These are phyloP conservation scores for Suillus subluteus DNA, from an alignment of 768 basidiomycete species.

Conservation along the genomic window DNA sequence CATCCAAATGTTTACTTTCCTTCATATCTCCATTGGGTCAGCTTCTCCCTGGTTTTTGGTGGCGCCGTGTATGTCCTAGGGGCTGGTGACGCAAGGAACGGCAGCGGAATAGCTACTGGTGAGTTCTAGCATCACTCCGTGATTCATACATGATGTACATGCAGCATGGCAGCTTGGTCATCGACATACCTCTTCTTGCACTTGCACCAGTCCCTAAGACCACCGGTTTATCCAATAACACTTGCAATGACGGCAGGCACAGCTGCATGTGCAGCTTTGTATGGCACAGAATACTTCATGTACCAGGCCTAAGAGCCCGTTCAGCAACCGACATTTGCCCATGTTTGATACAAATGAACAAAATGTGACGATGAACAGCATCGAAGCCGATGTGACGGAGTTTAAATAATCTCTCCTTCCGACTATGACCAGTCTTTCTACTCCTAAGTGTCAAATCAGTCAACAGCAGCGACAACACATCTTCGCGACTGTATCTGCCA, in stretches of 20 bases:
- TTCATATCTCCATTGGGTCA: slow-evolving; percentile 45
- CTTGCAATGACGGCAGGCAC: slow-evolving; percentile 37
- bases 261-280: slow-evolving; percentile 29
- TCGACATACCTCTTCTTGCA: slow-evolving; percentile 48
- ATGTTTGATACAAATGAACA: too few relatives aligned
- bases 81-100: slow-evolving; percentile 45
- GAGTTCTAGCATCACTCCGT: background rate
- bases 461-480: too few relatives aligned
- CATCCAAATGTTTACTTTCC: slow-evolving; percentile 36
- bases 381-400: too few relatives aligned
- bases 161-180: slow-evolving; percentile 42
- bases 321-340: too few relatives aligned
- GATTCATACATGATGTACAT: background rate
- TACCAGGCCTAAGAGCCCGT: too few relatives aligned
- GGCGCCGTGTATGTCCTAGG: slow-evolving; percentile 48
- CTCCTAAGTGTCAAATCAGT: too few relatives aligned
- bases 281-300: slow-evolving; percentile 33
- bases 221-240: slow-evolving; percentile 37
- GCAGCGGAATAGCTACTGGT: slow-evolving; percentile 46
- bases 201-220: slow-evolving; percentile 33
- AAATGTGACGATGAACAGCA: too few relatives aligned
- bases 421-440: too few relatives aligned
- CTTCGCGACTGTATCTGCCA: too few relatives aligned
- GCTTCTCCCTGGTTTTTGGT: slow-evolving; percentile 46
- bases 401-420: too few relatives aligned